A percentile compares a stretch with the other conserved stretches of the same genome.
These are phyloP conservation scores for Ceratocystiopsis sp. DNA, from an alignment of 2,329 filamentous ascomycete genomes.

Conservation along the genomic window DNA sequence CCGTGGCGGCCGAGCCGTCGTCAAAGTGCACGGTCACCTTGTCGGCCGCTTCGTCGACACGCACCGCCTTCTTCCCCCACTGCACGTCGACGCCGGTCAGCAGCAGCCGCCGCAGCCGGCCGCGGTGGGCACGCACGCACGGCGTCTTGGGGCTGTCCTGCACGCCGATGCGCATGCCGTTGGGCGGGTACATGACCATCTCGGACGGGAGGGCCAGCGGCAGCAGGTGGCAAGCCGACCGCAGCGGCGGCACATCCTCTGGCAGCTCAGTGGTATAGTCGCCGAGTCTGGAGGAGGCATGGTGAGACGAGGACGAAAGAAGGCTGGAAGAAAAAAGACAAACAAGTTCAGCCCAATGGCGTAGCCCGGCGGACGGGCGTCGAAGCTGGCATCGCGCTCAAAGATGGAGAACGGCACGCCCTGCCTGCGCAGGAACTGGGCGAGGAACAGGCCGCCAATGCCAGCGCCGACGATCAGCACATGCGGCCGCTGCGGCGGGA, in stretches of 20 bases:
- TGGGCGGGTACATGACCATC: slow-evolving; percentile 8
- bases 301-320: neutral
- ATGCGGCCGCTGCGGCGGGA: slow-evolving; percentile 4
- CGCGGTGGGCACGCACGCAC: slow-evolving; percentile 17
- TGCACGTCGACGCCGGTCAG: slow-evolving; percentile 16
- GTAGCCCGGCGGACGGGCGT: slow-evolving; percentile 14
- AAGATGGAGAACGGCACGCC: slow-evolving; percentile 20
- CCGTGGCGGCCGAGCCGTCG: slow-evolving; percentile 23
- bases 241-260: slow-evolving; percentile 10
- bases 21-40: slow-evolving; percentile 24
- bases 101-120: slow-evolving; percentile 14
- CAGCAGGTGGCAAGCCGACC: slow-evolving; percentile 10
- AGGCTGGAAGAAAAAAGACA: neutral
- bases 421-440: slow-evolving; percentile 20
- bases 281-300: slow-evolving; percentile 4
- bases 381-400: slow-evolving; percentile 18
- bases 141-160: slow-evolving; percentile 14
- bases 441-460: slow-evolving; percentile 23
- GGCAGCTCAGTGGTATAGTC: slow-evolving; percentile 10
- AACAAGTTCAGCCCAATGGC: slow-evolving; percentile 16
- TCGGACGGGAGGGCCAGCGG: slow-evolving; percentile 13
- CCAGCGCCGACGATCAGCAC: slow-evolving; percentile 25
- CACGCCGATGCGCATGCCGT: slow-evolving; percentile 6
- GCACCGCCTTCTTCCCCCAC: slow-evolving; percentile 20
- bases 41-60: slow-evolving; percentile 17